Evolutionary conservation across 306 rosid genomes (phyloP), one percentile per base, ranked within the genome.

Genomic region (Glycine tomentella): DNA sequence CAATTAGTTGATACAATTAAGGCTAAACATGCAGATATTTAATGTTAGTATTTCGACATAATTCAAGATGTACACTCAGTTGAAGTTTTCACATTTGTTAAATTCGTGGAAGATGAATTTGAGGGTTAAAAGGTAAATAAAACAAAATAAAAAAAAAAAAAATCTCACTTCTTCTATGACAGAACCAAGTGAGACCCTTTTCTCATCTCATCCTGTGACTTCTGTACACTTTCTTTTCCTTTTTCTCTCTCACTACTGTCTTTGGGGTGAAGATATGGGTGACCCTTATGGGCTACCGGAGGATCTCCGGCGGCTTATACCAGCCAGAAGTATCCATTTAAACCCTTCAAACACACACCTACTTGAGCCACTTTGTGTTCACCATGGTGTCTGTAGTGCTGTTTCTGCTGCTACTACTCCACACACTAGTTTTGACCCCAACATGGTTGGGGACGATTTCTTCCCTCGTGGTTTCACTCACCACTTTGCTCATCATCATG

Each of bases 301-400:
- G 76, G 94, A 92, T 88, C 89, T 92, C 86, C 88, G 89, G 81
- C 90, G 87, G 0, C 77, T 90, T 9, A 78, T 87, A 67, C 74
- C 88, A 69, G 57, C 87, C 16, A 82, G 78, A 85, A 25, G 31
- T 25, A 78, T 77, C 65, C 85, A 80, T 44, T 81, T 82, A 7
- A 66, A n/a, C 52, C 50, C 62, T 50, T 36, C 75, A 79, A 74
- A 52, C 77, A 14, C 49, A 38, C 83, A 82, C 48, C 49, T 69
- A 7, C 77, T 73, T 3, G 83, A 84, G 31, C 79, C 85, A 44
- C 78, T 87, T 4, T 68, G 46, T 56, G 11, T 69, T 2, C 87
- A 83, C 69, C 78, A 66, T 12, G 65, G 16, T 51, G 72, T 52
- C 3, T 38, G 5, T 61, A 48, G 8, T 61, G 50, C 57, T 64